Conservation (phyloP, 164 flowering plant genomes). For the Protea cynaroides region DNA sequence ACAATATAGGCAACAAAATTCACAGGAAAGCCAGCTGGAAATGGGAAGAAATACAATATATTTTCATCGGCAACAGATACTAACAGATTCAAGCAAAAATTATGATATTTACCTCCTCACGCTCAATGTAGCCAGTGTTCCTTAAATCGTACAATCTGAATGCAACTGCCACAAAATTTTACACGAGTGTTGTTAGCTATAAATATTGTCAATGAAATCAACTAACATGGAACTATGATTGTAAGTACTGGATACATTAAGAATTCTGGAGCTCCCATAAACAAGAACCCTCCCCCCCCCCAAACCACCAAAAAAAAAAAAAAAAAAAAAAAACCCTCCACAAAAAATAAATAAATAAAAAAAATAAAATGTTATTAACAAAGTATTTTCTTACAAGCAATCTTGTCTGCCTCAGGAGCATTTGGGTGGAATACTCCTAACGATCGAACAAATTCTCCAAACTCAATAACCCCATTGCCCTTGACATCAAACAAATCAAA, state of each 20-base stretch:
- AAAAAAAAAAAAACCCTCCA: no score
- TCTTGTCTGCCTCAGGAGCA: slow-evolving; percentile 57
- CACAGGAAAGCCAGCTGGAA: no score
- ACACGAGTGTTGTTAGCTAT: slow-evolving; percentile 2
- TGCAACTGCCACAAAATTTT: slow-evolving; percentile 48
- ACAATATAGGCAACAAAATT: background rate
- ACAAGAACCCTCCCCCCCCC: background rate
- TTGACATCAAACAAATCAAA: slow-evolving; percentile 71
- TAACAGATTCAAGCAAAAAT: background rate
- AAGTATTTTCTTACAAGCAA: slow-evolving; percentile 42
- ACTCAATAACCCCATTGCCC: slow-evolving; percentile 67
- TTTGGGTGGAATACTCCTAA: slow-evolving; percentile 69
- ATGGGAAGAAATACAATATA: no score
- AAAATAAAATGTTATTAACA: background rate
- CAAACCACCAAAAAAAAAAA: no score
- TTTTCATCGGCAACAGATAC: background rate
- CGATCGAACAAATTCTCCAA: slow-evolving; percentile 75
- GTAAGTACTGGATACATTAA: background rate
- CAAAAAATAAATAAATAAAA: no score
- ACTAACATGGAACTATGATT: background rate
- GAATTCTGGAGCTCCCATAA: background rate
- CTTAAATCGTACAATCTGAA: slow-evolving; percentile 69
- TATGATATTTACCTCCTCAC: slow-evolving; percentile 50
- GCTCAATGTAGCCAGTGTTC: slow-evolving; percentile 76
- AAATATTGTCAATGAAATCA: background rate